Conservation (phyloP, 2,329 filamentous ascomycete species). For the Epichloe amarillans region DNA sequence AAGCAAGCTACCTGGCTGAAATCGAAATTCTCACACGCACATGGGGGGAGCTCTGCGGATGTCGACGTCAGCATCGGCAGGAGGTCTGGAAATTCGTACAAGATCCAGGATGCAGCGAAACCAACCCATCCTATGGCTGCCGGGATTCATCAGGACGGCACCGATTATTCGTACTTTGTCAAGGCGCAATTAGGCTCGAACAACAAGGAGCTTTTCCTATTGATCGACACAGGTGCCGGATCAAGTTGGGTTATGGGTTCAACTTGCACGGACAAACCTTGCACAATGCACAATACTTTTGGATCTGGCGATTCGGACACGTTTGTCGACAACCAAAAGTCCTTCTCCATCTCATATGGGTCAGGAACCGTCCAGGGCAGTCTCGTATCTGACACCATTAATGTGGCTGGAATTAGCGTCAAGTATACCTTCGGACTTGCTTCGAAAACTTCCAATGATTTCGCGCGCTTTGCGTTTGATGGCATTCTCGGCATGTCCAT, state of each 20-base stretch:
- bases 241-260: slow-evolving; percentile 77
- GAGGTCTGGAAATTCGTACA: slow-evolving; percentile 31
- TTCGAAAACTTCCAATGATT: slow-evolving; percentile 57
- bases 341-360: slow-evolving; percentile 62
- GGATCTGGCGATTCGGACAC: slow-evolving; percentile 52
- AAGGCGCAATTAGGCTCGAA: slow-evolving; percentile 42
- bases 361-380: slow-evolving; percentile 59
- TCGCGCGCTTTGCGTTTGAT: slow-evolving; percentile 69
- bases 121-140: slow-evolving; percentile 34
- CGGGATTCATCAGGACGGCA: slow-evolving; percentile 50
- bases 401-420: slow-evolving; percentile 51
- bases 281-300: slow-evolving; percentile 56
- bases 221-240: slow-evolving; percentile 52
- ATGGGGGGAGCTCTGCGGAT: background rate
- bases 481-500: slow-evolving; percentile 73
- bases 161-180: slow-evolving; percentile 53
- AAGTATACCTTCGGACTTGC: slow-evolving; percentile 61
- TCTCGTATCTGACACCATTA: slow-evolving; percentile 52
- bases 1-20: slow-evolving; percentile 9
- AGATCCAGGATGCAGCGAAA: slow-evolving; percentile 30
- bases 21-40: slow-evolving; percentile 6
- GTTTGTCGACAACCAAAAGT: slow-evolving; percentile 35
- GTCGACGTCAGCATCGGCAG: slow-evolving; percentile 8
- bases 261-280: slow-evolving; percentile 52
- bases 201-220: slow-evolving; percentile 42